Percentiles rank a stretch among this genome's conserved stretches.
Conservation (phyloP, 2,329 filamentous ascomycete species). For the Claviceps africana region DNA sequence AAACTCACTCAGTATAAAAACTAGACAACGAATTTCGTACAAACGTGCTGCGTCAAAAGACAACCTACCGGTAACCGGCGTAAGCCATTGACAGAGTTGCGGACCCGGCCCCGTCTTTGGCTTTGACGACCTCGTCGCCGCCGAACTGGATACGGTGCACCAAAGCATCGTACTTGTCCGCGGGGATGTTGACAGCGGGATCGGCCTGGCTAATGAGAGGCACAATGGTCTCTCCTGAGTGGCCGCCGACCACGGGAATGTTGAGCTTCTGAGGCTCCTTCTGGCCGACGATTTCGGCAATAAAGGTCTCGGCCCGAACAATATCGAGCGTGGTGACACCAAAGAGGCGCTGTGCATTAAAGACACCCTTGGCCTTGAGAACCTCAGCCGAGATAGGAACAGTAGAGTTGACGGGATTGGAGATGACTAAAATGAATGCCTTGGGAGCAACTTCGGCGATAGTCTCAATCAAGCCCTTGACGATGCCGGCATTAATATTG, state of each 20-base stretch:
- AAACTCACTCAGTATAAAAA: constrained; percentile 7
- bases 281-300: constrained; percentile 70
- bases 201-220: constrained; percentile 88
- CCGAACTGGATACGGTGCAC: constrained; percentile 96
- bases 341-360: constrained; percentile 90
- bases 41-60: neutral
- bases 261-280: constrained; percentile 68
- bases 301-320: constrained; percentile 94
- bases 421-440: constrained; percentile 92
- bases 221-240: constrained; percentile 97
- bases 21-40: constrained; percentile 1
- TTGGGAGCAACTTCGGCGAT: constrained; percentile 81
- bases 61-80: constrained; percentile 71
- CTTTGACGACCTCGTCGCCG: constrained; percentile 92
- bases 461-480: constrained; percentile 82
- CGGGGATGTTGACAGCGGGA: constrained; percentile 65
- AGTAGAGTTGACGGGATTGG: constrained; percentile 98
- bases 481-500: constrained; percentile 98
- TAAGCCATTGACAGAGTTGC: constrained; percentile 92
- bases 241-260: constrained; percentile 88
- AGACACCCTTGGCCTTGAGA: constrained; percentile 82
- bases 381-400: constrained; percentile 96
- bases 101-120: constrained; percentile 82
- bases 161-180: constrained; percentile 79
- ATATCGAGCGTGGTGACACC: constrained; percentile 98